A percentile compares a stretch with the other conserved stretches of the same genome.
Evolutionary conservation across 148 eudicot genomes (phyloP).

Genomic region (Simmondsia chinensis): DNA sequence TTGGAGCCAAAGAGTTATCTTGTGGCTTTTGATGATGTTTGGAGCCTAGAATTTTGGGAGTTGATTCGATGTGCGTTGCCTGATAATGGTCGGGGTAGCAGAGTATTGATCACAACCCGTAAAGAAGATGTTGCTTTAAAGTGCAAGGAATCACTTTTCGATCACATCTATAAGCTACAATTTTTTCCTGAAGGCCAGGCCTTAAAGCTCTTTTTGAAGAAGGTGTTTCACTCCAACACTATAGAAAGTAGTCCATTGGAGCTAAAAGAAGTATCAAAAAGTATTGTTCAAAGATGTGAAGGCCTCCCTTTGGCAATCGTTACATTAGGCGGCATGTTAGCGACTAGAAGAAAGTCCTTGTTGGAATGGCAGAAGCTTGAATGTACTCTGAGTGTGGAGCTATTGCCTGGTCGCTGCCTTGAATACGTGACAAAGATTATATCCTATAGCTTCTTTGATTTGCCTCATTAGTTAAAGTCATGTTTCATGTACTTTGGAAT

Average conservation of each 20-base stretch:
- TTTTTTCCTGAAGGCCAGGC: not conserved
- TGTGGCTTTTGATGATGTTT: conserved; percentile 3
- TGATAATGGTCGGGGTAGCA: not conserved
- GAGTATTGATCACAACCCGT: conserved; percentile 8
- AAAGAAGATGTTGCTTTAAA: not conserved
- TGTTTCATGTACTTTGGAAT: too few relatives aligned
- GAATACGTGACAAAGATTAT: too few relatives aligned
- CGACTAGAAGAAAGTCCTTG: too few relatives aligned
- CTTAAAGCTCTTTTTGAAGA: not conserved
- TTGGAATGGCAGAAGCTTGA: too few relatives aligned
- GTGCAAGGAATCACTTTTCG: not conserved
- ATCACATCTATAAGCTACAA: not conserved
- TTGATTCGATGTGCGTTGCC: not conserved
- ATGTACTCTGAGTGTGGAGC: too few relatives aligned
- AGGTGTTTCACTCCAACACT: not conserved
- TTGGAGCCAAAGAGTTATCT: not conserved
- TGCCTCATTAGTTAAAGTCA: too few relatives aligned
- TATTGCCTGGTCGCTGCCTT: too few relatives aligned
- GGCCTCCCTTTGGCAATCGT: conserved; percentile 5
- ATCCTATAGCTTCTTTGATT: too few relatives aligned
- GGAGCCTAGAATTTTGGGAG: not conserved
- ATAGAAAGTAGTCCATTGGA: not conserved
- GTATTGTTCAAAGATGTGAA: not conserved
- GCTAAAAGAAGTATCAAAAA: not conserved
- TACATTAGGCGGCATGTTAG: too few relatives aligned